phyloP scores from a whole-genome alignment of 805 yeast species.

The Candida takata region DNA sequence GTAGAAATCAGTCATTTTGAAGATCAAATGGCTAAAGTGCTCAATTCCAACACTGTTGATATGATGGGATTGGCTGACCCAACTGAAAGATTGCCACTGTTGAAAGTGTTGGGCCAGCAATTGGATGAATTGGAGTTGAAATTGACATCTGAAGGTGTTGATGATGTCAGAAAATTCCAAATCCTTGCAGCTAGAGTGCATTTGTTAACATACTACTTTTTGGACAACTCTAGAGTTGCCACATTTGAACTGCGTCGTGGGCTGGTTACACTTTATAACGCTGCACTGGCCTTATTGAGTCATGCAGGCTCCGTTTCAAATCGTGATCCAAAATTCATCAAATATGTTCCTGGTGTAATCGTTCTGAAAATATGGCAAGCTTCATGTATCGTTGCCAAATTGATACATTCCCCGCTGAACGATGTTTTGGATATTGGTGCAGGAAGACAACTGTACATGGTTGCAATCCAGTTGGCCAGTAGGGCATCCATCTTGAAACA shows the following conservation, averaged over 20 bases:
- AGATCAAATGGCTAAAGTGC: conserved; percentile 72
- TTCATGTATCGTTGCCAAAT: conserved; percentile 71
- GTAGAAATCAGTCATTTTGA: conserved; percentile 80
- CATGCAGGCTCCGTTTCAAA: conserved; percentile 60
- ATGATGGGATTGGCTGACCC: conserved; percentile 58
- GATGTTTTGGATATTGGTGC: conserved; percentile 58
- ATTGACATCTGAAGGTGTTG: conserved; percentile 42
- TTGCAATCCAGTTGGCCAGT: conserved; percentile 60
- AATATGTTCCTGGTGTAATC: conserved; percentile 77
- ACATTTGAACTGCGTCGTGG: conserved; percentile 64
- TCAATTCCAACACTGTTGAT: conserved; percentile 65
- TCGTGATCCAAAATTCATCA: conserved; percentile 55
- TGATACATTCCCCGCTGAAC: conserved; percentile 69
- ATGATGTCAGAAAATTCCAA: conserved; percentile 64
- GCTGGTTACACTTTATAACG: conserved; percentile 68
- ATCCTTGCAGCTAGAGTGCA: conserved; percentile 74
- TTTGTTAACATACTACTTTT: conserved; percentile 71
- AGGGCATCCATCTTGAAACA: conserved; percentile 83
- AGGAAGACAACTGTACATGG: conserved; percentile 63
- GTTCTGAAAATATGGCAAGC: conserved; percentile 88
- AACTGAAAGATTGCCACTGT: conserved; percentile 66
- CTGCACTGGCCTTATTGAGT: conserved; percentile 62
- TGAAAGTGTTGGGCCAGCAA: conserved; percentile 63
- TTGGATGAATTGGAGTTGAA: conserved; percentile 69
- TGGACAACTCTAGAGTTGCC: conserved; percentile 41